Base-by-base conservation (phyloP, 1,139 yeast genomes). In the Nakaseomyces nivariensis region DNA sequence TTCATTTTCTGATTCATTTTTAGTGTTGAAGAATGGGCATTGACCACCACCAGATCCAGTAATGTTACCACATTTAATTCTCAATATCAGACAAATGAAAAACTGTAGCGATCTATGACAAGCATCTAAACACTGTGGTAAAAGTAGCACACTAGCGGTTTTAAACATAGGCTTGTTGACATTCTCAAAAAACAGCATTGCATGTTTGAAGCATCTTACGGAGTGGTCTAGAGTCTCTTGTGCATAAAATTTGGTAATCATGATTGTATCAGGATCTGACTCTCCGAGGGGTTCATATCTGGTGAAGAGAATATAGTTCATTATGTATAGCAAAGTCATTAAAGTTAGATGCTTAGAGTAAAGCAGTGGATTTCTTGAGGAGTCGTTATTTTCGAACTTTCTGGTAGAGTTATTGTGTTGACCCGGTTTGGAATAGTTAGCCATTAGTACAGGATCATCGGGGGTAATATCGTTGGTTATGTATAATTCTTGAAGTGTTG, bases 71-170 rank as follows among this genome's bases (percentile, higher is more conserved):
- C 73, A 70, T 56, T 70, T 66, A 2, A 72, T 69, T 60, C 80
- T 67, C 47, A 75, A 56, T 36, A 75, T 71, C 55, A 76, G 59
- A 37, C 79, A 75, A 13, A 76, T 75, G 61, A 76, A 64, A 55
- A 75, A 75, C 54, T 76, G 79, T 56, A 74, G 67, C 3, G 79
- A 72, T 54, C 80, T 66, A 54, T 75, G 79, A 48, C 77, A 77
- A 37, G 74, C 66, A 47, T 75, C 71, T 58, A 76, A 59, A 57
- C 76, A 64, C 50, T 68, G 69, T 11, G 79, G 79, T 22, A 74
- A 67, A 8, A 74, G 53, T 4, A 74, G 58, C 51, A 75, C 64
- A 52, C 74, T 76, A 61, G 69, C 68, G 51, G 67, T 69, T 37
- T 68, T 71, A 49, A 69, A 62, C 32, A 71, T 68, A 31, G 72